These are phyloP conservation scores for Kwoniella pini DNA, from an alignment of 768 basidiomycete species.

Conservation along the genomic window DNA sequence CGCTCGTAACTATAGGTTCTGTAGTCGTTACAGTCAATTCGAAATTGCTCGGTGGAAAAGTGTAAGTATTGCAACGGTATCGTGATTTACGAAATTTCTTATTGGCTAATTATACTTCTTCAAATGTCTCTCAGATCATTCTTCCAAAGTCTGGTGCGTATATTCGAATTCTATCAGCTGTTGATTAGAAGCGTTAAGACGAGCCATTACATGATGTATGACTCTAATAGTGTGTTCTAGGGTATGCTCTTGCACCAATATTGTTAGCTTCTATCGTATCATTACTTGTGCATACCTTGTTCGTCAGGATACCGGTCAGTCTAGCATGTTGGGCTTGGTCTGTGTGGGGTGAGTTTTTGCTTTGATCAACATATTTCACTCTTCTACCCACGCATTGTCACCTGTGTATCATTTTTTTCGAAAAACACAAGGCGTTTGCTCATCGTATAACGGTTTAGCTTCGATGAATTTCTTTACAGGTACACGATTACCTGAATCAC, in stretches of 20 bases:
- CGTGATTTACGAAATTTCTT: too few species aligned
- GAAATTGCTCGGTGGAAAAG: slow-evolving; percentile 63
- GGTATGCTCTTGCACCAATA: slow-evolving; percentile 92
- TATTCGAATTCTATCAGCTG: too few species aligned
- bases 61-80: slow-evolving; percentile 44
- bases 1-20: slow-evolving; percentile 86
- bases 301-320: slow-evolving; percentile 81
- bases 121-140: slow-evolving; percentile 66
- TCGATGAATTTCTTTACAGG: slow-evolving; percentile 95
- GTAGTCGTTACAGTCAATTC: slow-evolving; percentile 92
- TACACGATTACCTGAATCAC: slow-evolving; percentile 85
- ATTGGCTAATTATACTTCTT: background rate
- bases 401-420: too few species aligned
- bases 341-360: slow-evolving; percentile 78
- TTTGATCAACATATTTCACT: background rate
- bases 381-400: too few species aligned
- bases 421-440: too few species aligned
- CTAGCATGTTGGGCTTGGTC: slow-evolving; percentile 91
- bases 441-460: too few species aligned
- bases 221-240: slow-evolving; percentile 70
- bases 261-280: slow-evolving; percentile 85
- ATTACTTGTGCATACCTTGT: slow-evolving; percentile 75
- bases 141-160: slow-evolving; percentile 77
- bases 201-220: background rate
- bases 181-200: too few species aligned